Evolutionary conservation across 2,329 filamentous ascomycete species (phyloP).

Genomic region (Dryadomyces quercivorus): DNA sequence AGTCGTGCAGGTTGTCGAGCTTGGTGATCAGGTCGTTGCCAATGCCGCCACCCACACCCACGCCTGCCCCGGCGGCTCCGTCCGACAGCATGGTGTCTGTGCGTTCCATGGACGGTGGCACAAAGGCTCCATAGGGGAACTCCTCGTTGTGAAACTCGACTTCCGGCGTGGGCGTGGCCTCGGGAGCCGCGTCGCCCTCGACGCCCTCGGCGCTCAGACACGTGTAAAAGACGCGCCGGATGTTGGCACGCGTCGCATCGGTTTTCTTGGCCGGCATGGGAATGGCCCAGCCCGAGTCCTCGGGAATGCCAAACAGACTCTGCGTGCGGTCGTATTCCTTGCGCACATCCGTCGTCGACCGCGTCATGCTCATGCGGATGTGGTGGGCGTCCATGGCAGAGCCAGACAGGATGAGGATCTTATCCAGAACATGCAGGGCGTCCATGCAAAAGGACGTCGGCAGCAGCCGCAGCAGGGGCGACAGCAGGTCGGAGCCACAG

Average conservation of each 20-base stretch:
- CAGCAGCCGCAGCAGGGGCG: constrained; percentile 74
- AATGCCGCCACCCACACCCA: constrained; percentile 18
- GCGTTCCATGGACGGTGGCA: constrained; percentile 51
- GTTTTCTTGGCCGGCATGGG: constrained; percentile 87
- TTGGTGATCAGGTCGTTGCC: constrained; percentile 29
- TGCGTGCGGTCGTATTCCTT: constrained; percentile 94
- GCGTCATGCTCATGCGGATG: constrained; percentile 95
- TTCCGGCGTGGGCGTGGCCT: constrained; percentile 53
- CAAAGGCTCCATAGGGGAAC: constrained; percentile 63
- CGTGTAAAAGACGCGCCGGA: constrained; percentile 92
- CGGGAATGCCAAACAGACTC: constrained; percentile 91
- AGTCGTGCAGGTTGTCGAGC: constrained; percentile 68
- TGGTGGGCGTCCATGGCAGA: constrained; percentile 91
- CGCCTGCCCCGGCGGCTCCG: constrained; percentile 40
- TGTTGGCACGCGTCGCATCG: constrained; percentile 74
- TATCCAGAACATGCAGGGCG: constrained; percentile 81
- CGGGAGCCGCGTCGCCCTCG: not conserved
- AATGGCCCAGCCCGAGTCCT: constrained; percentile 92
- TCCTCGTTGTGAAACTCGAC: constrained; percentile 91
- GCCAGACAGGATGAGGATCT: constrained; percentile 88
- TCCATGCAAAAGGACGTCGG: constrained; percentile 92
- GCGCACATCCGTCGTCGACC: constrained; percentile 70
- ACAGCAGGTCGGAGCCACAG: constrained; percentile 90
- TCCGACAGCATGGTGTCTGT: constrained; percentile 92
- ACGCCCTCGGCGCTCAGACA: constrained; percentile 47